Conservation (phyloP, 129 eudicot genomes). For the Flaveria ramosissima region DNA sequence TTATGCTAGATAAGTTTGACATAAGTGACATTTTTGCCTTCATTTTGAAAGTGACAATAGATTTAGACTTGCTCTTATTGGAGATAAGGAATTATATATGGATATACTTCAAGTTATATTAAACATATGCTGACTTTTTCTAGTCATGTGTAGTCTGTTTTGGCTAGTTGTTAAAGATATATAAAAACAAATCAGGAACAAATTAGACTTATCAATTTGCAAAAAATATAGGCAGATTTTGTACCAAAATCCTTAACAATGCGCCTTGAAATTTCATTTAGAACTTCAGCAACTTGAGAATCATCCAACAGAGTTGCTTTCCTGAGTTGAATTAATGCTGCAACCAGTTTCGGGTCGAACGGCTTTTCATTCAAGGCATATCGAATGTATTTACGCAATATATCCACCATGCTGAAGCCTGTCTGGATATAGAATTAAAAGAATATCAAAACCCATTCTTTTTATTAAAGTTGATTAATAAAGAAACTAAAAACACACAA, state of each 20-base stretch:
- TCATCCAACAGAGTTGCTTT: conserved; percentile 76
- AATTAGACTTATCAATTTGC: background rate
- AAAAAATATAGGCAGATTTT: background rate
- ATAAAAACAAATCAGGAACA: background rate
- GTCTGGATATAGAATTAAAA: conserved; percentile 62
- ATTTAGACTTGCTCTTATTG: background rate
- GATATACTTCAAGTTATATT: background rate
- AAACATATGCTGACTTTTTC: conserved; percentile 2
- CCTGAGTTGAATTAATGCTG: conserved; percentile 71
- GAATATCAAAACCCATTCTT: conserved; percentile 25
- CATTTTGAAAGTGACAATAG: background rate
- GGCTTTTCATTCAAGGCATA: conserved; percentile 90
- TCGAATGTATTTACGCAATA: conserved; percentile 87
- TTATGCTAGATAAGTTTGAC: background rate
- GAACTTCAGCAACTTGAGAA: conserved; percentile 71
- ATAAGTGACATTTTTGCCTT: background rate
- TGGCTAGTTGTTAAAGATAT: background rate
- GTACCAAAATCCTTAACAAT: conserved; percentile 92
- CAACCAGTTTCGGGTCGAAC: conserved; percentile 68
- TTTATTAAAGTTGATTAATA: background rate
- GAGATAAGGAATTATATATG: no score
- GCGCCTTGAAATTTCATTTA: conserved; percentile 80
- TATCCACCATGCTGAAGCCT: conserved; percentile 78
- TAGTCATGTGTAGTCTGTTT: background rate
- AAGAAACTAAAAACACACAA: conserved; percentile 11